A percentile compares a stretch with the other conserved stretches of the same genome.
Evolutionary conservation across 2,329 filamentous ascomycete genomes (phyloP).

Genomic region (Huntiella moniliformis): DNA sequence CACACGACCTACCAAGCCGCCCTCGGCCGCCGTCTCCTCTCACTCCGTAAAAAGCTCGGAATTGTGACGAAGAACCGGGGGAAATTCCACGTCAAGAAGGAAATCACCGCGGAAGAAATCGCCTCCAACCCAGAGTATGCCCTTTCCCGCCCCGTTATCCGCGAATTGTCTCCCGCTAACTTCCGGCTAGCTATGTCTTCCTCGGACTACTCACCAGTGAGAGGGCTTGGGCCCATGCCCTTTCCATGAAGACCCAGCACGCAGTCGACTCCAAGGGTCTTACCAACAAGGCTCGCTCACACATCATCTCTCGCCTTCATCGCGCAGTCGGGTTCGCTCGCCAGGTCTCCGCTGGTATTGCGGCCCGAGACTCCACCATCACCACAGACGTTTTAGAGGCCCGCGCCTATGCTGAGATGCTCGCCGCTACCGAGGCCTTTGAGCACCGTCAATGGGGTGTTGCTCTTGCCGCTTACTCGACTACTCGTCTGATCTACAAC

Average conservation of each 20-base stretch:
- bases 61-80: conserved; percentile 68
- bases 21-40: conserved; percentile 63
- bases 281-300: conserved; percentile 58
- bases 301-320: conserved; percentile 71
- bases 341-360: conserved; percentile 46
- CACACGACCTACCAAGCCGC: conserved; percentile 70
- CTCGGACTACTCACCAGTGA: conserved; percentile 75
- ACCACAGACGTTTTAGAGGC: conserved; percentile 65
- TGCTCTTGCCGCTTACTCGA: conserved; percentile 58
- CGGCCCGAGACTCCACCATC: conserved; percentile 40
- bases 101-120: conserved; percentile 58
- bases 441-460: conserved; percentile 75
- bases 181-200: conserved; percentile 42
- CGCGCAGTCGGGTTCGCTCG: conserved; percentile 60
- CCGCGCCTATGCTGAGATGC: conserved; percentile 59
- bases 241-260: conserved; percentile 78
- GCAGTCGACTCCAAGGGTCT: conserved; percentile 64
- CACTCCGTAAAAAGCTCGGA: conserved; percentile 67
- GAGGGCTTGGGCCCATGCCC: conserved; percentile 85
- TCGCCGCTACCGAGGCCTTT: conserved; percentile 60
- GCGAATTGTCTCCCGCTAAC: background rate
- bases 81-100: conserved; percentile 58
- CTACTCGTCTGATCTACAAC: conserved; percentile 65
- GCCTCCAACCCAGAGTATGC: conserved; percentile 56
- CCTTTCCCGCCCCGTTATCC: background rate